phyloP scores from a whole-genome alignment of 805 yeast species.

The Candida adriatica region DNA sequence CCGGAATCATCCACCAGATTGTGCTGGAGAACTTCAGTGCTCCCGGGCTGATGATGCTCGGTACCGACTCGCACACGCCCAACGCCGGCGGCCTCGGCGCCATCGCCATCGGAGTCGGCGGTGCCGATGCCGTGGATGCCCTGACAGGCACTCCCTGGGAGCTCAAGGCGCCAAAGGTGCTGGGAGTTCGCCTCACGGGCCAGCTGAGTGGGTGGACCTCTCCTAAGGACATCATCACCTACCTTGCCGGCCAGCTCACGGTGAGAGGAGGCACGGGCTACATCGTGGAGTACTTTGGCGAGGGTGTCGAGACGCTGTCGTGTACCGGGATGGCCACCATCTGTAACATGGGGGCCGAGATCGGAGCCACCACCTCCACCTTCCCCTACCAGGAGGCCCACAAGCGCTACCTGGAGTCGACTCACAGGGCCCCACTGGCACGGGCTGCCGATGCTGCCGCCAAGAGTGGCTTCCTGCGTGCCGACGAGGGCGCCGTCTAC shows the following conservation, averaged over 20 bases:
- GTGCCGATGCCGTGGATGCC: constrained; percentile 99
- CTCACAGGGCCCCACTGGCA: constrained; percentile 79
- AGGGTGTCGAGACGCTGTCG: constrained; percentile 80
- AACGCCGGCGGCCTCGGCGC: constrained; percentile 99
- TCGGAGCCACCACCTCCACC: constrained; percentile 96
- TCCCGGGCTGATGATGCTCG: constrained; percentile 95
- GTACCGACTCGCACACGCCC: constrained; percentile 98
- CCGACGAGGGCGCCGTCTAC: constrained; percentile 90
- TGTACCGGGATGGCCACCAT: constrained; percentile 99
- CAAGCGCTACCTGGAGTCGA: constrained; percentile 72
- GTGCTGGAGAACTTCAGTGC: constrained; percentile 94
- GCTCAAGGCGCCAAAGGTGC: constrained; percentile 89
- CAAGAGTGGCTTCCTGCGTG: constrained; percentile 59
- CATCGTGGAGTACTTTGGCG: constrained; percentile 95
- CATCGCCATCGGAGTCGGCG: constrained; percentile 98
- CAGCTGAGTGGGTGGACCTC: constrained; percentile 88
- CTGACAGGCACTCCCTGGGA: constrained; percentile 98
- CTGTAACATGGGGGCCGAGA: constrained; percentile 99
- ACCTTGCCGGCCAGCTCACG: constrained; percentile 85
- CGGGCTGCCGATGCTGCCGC: constrained; percentile 62
- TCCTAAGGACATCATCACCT: constrained; percentile 93
- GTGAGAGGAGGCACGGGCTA: constrained; percentile 98
- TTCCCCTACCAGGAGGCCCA: constrained; percentile 91
- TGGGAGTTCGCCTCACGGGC: constrained; percentile 94
- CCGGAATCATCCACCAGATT: constrained; percentile 97